Evolutionary conservation across 2,329 filamentous ascomycete species (phyloP).

Genomic region (Thielaviopsis euricoi): DNA sequence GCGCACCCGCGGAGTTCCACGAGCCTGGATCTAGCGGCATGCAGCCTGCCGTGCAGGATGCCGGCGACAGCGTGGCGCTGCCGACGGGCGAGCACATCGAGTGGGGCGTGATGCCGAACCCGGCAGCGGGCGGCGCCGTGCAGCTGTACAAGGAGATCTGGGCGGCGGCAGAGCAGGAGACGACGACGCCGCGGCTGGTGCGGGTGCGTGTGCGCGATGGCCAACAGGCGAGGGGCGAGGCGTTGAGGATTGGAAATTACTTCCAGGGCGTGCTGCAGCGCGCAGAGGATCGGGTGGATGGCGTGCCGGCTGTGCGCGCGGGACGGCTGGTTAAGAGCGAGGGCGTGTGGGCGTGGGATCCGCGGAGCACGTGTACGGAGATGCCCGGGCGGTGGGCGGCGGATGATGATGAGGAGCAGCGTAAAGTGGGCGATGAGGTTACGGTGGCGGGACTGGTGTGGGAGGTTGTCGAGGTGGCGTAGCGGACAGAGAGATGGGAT

Average conservation of each 20-base stretch:
- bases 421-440: neutral
- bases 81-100: constrained; percentile 32
- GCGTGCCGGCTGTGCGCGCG: neutral
- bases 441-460: neutral
- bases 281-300: neutral
- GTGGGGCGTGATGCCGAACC: constrained; percentile 42
- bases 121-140: constrained; percentile 28
- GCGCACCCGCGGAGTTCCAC: constrained; percentile 17
- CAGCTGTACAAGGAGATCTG: constrained; percentile 51
- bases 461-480: constrained; percentile 3
- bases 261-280: constrained; percentile 7
- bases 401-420: neutral
- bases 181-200: neutral
- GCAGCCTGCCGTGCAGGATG: constrained; percentile 22
- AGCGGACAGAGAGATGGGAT: neutral
- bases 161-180: constrained; percentile 17
- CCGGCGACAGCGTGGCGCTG: constrained; percentile 36
- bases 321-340: neutral
- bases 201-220: neutral
- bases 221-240: neutral
- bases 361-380: neutral
- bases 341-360: neutral
- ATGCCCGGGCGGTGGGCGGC: constrained; percentile 1
- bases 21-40: no score
- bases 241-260: constrained; percentile 1